Conservation (phyloP, 2,329 filamentous ascomycete species). For the Aspergillus nomiae region DNA sequence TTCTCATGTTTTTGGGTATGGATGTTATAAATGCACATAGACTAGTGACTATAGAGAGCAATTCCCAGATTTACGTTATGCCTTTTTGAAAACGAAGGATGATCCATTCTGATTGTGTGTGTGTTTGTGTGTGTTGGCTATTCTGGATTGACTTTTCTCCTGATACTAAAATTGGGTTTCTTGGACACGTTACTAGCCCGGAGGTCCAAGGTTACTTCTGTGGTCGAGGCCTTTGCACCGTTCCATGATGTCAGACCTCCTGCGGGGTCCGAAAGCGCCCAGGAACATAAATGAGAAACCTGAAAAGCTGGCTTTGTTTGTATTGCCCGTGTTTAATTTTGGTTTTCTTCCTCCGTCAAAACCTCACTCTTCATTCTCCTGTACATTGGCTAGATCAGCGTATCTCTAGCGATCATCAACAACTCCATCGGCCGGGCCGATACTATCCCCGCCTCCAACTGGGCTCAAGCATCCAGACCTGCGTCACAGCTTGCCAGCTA, state of each 20-base stretch:
- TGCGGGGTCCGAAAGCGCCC: conserved; percentile 19
- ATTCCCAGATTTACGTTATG: conserved; percentile 1
- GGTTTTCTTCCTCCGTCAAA: background rate
- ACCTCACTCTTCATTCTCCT: too few species aligned
- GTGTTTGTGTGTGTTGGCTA: too few species aligned
- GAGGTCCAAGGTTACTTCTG: conserved; percentile 4
- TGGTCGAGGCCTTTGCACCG: background rate
- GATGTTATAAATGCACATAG: conserved; percentile 16
- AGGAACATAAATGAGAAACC: conserved; percentile 18
- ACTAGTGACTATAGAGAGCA: conserved; percentile 16
- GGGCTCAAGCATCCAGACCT: too few species aligned
- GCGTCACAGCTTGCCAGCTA: too few species aligned
- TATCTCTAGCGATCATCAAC: background rate
- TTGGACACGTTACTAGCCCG: conserved; percentile 3
- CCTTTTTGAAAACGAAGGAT: background rate
- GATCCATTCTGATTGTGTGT: too few species aligned
- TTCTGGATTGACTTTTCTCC: too few species aligned
- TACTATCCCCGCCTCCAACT: background rate
- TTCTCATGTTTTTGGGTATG: conserved; percentile 11
- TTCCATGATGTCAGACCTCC: conserved; percentile 22
- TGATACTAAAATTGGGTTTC: background rate
- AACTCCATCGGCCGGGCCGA: background rate
- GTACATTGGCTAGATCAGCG: background rate
- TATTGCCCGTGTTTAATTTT: background rate
- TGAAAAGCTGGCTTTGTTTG: conserved; percentile 2